Conservation (phyloP, 2,329 filamentous ascomycete genomes). For the Diaporthe nobilis region DNA sequence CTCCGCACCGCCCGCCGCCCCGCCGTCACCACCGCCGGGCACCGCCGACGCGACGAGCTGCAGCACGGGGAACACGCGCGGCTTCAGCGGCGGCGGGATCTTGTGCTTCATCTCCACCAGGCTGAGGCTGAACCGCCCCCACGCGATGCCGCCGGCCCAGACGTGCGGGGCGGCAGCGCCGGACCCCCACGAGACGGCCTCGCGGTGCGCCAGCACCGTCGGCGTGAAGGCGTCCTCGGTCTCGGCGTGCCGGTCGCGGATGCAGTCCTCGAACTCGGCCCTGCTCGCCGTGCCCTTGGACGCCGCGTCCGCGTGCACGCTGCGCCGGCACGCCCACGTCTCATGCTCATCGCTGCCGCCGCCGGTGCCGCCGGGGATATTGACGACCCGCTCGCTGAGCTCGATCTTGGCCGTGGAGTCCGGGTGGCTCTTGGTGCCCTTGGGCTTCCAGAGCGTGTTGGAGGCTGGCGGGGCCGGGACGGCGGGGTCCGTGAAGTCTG, state of each 20-base stretch:
- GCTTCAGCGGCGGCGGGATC: slow-evolving; percentile 71
- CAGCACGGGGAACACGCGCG: slow-evolving; percentile 77
- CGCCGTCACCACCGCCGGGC: slow-evolving; percentile 48
- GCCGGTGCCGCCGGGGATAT: too few relatives aligned
- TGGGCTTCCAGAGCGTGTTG: slow-evolving; percentile 53
- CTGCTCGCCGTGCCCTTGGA: slow-evolving; percentile 70
- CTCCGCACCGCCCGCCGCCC: slow-evolving; percentile 46
- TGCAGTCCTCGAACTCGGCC: slow-evolving; percentile 72
- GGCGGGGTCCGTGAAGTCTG: slow-evolving; percentile 45
- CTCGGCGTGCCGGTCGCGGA: slow-evolving; percentile 71
- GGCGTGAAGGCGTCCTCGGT: slow-evolving; percentile 73
- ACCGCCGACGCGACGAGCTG: slow-evolving; percentile 67
- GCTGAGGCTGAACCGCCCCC: slow-evolving; percentile 63
- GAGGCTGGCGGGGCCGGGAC: slow-evolving; percentile 22
- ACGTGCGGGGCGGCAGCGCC: slow-evolving; percentile 53
- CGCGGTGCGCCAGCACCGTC: slow-evolving; percentile 63
- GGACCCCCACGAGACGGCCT: slow-evolving; percentile 61
- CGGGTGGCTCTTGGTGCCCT: slow-evolving; percentile 60
- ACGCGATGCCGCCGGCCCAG: slow-evolving; percentile 54
- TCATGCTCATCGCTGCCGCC: slow-evolving; percentile 52
- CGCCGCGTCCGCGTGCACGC: slow-evolving; percentile 69
- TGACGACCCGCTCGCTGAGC: slow-evolving; percentile 65
- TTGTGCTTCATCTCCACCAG: slow-evolving; percentile 77
- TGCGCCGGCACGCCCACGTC: slow-evolving; percentile 75
- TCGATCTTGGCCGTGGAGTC: slow-evolving; percentile 67